A percentile compares a stretch with the other conserved stretches of the same genome.
These are phyloP conservation scores for Begonia peltatifolia DNA, from an alignment of 306 rosid species.

Conservation along the genomic window DNA sequence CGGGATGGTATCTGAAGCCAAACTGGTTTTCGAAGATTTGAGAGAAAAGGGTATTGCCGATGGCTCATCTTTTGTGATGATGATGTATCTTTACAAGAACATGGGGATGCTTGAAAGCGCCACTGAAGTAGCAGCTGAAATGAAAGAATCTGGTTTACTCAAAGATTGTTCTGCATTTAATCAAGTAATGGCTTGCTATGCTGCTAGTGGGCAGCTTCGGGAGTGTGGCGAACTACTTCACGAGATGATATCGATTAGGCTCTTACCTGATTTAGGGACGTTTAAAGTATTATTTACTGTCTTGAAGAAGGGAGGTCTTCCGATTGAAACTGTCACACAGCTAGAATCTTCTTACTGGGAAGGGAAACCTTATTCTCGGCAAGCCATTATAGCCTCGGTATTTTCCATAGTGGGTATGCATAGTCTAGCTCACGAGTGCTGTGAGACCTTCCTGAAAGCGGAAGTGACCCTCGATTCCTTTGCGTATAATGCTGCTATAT, in stretches of 20 bases:
- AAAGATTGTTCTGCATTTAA: conserved; percentile 60
- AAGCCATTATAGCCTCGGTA: conserved; percentile 41
- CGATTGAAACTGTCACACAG: conserved; percentile 64
- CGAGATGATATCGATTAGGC: conserved; percentile 59
- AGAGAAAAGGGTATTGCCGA: conserved; percentile 43
- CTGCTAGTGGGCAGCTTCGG: conserved; percentile 39
- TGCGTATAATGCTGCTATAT: conserved; percentile 55
- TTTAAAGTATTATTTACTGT: conserved; percentile 45
- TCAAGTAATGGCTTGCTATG: conserved; percentile 59
- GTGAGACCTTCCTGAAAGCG: conserved; percentile 32
- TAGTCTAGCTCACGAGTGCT: conserved; percentile 48
- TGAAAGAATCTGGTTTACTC: conserved; percentile 59
- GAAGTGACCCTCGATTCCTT: conserved; percentile 41
- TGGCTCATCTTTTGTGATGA: conserved; percentile 49
- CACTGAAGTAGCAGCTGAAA: conserved; percentile 70
- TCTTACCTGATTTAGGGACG: conserved; percentile 55
- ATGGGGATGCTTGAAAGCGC: conserved; percentile 61
- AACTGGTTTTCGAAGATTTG: conserved; percentile 41
- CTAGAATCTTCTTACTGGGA: conserved; percentile 53
- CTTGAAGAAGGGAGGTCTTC: conserved; percentile 60
- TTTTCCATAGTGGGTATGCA: conserved; percentile 75
- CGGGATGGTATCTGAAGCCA: conserved; percentile 75
- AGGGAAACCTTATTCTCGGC: conserved; percentile 61
- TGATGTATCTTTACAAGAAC: conserved; percentile 66
- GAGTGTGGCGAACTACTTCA: conserved; percentile 66